Evolutionary conservation across 169 alveolate species (phyloP).

Genomic region (Plasmodium gaboni): DNA sequence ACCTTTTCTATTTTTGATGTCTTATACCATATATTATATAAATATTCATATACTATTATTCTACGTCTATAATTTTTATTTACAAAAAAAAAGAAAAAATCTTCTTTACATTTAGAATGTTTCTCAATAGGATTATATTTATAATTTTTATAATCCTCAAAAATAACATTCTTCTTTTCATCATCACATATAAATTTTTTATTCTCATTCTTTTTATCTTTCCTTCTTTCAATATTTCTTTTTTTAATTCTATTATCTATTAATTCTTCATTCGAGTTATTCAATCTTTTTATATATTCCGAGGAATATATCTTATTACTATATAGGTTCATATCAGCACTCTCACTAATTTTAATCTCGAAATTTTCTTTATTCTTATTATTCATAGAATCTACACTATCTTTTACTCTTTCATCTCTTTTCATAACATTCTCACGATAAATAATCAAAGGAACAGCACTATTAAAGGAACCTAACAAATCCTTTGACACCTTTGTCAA

Average conservation of each 20-base stretch:
- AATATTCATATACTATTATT: constrained; percentile 28
- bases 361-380: background rate
- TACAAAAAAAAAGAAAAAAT: constrained; percentile 66
- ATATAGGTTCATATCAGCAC: background rate
- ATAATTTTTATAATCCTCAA: background rate
- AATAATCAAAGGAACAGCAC: constrained; percentile 49
- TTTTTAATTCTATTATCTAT: background rate
- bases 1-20: constrained; percentile 38
- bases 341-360: background rate
- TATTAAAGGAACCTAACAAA: constrained; percentile 48
- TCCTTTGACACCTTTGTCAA: constrained; percentile 25
- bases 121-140: background rate
- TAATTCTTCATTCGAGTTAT: background rate
- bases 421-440: background rate
- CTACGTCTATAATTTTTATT: constrained; percentile 14
- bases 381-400: background rate
- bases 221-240: background rate
- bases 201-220: constrained; percentile 2
- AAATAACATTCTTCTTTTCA: too few relatives aligned
- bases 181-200: background rate
- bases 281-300: background rate
- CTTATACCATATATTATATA: constrained; percentile 34
- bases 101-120: constrained; percentile 30
- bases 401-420: constrained; percentile 5
- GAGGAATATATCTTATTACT: background rate